Conservation (phyloP, 2,329 filamentous ascomycete genomes). For the Neonectria magnoliae region DNA sequence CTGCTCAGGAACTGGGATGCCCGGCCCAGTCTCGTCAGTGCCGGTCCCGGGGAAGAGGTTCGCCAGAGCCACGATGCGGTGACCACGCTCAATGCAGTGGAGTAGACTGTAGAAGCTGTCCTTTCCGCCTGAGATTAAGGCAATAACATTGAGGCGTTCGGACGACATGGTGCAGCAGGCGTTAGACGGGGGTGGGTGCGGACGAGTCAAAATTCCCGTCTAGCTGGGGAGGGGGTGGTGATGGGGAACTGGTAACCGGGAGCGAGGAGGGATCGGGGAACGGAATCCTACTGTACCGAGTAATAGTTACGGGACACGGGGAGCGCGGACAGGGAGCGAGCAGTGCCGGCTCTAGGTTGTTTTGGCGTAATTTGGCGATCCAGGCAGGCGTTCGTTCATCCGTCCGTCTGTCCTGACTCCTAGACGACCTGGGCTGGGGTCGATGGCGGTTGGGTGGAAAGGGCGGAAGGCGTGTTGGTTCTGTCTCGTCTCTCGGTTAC, state of each 20-base stretch:
- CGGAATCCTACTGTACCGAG: background rate
- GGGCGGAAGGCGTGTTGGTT: background rate
- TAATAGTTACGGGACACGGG: background rate
- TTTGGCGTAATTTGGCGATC: slow-evolving; percentile 14
- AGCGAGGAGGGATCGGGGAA: background rate
- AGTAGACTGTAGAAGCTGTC: slow-evolving; percentile 95
- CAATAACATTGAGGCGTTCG: slow-evolving; percentile 78
- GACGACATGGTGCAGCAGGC: slow-evolving; percentile 49
- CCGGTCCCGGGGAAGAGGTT: slow-evolving; percentile 74
- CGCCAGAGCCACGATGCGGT: slow-evolving; percentile 85
- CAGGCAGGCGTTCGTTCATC: background rate
- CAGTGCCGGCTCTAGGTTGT: background rate
- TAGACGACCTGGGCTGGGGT: background rate
- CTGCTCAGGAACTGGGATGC: slow-evolving; percentile 4
- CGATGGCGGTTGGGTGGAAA: background rate
- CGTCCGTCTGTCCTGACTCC: background rate
- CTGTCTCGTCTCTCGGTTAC: background rate
- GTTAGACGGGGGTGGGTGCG: background rate
- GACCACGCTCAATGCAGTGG: slow-evolving; percentile 88
- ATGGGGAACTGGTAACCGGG: slow-evolving; percentile 10
- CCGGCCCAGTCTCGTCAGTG: slow-evolving; percentile 19
- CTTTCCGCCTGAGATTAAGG: slow-evolving; percentile 94
- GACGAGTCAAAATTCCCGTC: slow-evolving; percentile 16
- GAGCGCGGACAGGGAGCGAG: background rate
- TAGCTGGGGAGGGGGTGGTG: background rate